A percentile compares a stretch with the other conserved stretches of the same genome.
Evolutionary conservation across 345 rosid genomes (phyloP).

Genomic region (Melaleuca quinquenervia): DNA sequence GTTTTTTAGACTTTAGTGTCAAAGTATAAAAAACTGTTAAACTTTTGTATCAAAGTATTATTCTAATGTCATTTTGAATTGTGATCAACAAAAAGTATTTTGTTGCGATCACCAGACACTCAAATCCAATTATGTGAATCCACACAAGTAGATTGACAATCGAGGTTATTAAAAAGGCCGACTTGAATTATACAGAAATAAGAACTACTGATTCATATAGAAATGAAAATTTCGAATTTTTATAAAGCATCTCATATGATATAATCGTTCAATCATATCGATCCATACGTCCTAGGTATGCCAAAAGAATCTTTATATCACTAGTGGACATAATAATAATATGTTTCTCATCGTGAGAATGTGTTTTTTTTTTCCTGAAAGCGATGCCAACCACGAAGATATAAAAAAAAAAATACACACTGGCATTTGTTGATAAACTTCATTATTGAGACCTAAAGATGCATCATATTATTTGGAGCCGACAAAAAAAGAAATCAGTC

Average conservation of each 20-base stretch:
- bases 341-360: not conserved
- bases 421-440: not conserved
- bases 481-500: too few relatives aligned
- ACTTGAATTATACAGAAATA: not conserved
- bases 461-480: too few relatives aligned
- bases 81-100: too few relatives aligned
- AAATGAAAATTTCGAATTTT: not conserved
- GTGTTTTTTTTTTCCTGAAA: not conserved
- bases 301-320: not conserved
- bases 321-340: not conserved
- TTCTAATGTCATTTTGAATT: too few relatives aligned
- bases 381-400: not conserved
- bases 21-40: too few relatives aligned
- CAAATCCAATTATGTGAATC: not conserved
- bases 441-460: too few relatives aligned
- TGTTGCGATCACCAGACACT: too few relatives aligned
- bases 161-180: not conserved
- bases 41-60: too few relatives aligned
- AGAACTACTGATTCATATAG: not conserved
- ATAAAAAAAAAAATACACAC: not conserved
- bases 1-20: too few relatives aligned
- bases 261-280: not conserved
- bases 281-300: not conserved
- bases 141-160: not conserved
- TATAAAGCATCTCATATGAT: not conserved